These are phyloP conservation scores for Verruconis gallopava DNA, from an alignment of 2,329 filamentous ascomycete species.

Conservation along the genomic window DNA sequence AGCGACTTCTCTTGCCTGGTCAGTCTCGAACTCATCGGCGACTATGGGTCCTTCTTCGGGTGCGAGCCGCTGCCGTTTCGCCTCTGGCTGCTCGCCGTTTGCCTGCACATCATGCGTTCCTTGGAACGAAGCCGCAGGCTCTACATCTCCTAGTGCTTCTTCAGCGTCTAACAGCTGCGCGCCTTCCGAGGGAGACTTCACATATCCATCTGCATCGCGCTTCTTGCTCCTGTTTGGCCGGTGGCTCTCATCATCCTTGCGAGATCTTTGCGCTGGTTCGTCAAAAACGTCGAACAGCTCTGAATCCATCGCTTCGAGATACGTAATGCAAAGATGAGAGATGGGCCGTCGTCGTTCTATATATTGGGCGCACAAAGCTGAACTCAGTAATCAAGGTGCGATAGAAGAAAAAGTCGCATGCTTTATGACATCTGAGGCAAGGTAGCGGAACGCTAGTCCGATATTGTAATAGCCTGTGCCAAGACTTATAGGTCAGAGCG, in stretches of 20 bases:
- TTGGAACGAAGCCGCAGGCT: conserved; percentile 14
- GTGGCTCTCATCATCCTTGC: conserved; percentile 11
- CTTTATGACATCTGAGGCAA: too few species aligned
- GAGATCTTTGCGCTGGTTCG: conserved; percentile 17
- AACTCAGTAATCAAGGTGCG: too few species aligned
- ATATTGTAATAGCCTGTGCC: neutral
- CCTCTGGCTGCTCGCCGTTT: conserved; percentile 29
- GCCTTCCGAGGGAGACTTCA: conserved; percentile 41
- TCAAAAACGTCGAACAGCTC: conserved; percentile 34
- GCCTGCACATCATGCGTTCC: conserved; percentile 20
- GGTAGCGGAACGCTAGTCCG: too few species aligned
- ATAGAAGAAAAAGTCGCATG: too few species aligned
- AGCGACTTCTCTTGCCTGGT: conserved; percentile 81
- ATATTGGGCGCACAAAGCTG: too few species aligned
- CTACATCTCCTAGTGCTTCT: conserved; percentile 30
- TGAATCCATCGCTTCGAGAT: conserved; percentile 21
- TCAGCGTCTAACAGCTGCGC: conserved; percentile 11
- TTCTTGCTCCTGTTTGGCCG: conserved; percentile 55
- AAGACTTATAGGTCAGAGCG: too few species aligned
- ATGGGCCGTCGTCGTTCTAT: too few species aligned
- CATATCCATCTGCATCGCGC: conserved; percentile 68
- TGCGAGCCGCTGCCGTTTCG: conserved; percentile 48
- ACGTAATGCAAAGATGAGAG: too few species aligned
- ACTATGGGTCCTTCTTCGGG: conserved; percentile 67
- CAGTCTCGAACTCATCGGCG: conserved; percentile 88